Conservation (phyloP, 2,329 filamentous ascomycete genomes). For the Bipolaris gigantea region DNA sequence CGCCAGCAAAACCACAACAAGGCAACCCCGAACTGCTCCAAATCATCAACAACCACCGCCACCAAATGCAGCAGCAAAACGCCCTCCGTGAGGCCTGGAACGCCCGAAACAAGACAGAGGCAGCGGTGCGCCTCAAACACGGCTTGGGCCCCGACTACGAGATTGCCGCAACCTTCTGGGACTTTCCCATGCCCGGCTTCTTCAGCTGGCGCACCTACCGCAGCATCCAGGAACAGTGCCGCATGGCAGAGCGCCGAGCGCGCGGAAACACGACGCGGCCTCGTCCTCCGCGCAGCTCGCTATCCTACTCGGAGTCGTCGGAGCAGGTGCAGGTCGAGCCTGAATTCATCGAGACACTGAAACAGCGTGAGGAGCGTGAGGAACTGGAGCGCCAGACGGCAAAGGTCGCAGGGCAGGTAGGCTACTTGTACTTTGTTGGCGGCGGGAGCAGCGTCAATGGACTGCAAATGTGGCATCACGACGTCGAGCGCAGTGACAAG, state of each 20-base stretch:
- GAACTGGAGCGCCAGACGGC: conserved; percentile 12
- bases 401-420: conserved; percentile 26
- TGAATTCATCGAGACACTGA: conserved; percentile 8
- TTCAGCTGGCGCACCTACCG: conserved; percentile 7
- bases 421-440: conserved; percentile 35
- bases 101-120: conserved; percentile 20
- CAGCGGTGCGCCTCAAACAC: conserved; percentile 28
- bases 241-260: conserved; percentile 16
- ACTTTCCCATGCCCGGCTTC: conserved; percentile 18
- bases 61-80: background rate
- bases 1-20: background rate
- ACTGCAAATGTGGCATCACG: conserved; percentile 18
- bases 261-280: conserved; percentile 18
- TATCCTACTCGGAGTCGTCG: conserved; percentile 22
- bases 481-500: conserved; percentile 22
- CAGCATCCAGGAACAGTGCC: conserved; percentile 2
- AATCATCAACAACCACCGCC: conserved; percentile 16
- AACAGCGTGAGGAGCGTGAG: conserved; percentile 14
- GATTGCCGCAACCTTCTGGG: conserved; percentile 23
- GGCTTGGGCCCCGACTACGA: conserved; percentile 15
- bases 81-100: conserved; percentile 16
- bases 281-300: conserved; percentile 23
- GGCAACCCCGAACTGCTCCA: conserved; percentile 8
- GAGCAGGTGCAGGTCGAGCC: conserved; percentile 23
- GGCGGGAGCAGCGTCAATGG: conserved; percentile 1